Conservation (phyloP, 495 filamentous ascomycete genomes). For the Rostrohypoxylon terebratum region DNA sequence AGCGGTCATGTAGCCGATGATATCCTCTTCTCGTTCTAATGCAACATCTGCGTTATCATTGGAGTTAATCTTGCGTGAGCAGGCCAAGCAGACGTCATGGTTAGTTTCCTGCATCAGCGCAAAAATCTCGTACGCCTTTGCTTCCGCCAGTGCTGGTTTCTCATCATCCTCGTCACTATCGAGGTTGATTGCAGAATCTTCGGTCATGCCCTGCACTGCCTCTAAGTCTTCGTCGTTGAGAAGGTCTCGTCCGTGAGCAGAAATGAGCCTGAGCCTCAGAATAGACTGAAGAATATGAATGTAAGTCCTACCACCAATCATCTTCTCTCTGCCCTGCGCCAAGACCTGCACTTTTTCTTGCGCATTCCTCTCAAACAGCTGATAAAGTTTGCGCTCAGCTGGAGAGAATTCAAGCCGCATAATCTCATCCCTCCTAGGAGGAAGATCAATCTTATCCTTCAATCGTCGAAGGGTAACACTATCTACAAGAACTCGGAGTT, state of each 20-base stretch:
- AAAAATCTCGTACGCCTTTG: constrained; percentile 84
- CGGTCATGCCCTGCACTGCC: constrained; percentile 79
- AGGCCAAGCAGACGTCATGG: constrained; percentile 75
- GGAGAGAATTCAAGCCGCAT: constrained; percentile 68
- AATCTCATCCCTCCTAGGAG: constrained; percentile 76
- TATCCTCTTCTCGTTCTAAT: constrained; percentile 68
- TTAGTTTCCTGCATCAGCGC: constrained; percentile 82
- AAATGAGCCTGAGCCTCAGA: constrained; percentile 87
- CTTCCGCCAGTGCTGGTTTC: constrained; percentile 63
- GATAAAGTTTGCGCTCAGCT: constrained; percentile 66
- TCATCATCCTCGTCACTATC: constrained; percentile 75
- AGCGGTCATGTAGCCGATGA: constrained; percentile 80
- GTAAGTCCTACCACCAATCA: constrained; percentile 83
- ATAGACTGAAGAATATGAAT: constrained; percentile 92
- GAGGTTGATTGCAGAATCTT: constrained; percentile 85
- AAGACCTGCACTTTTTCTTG: constrained; percentile 65
- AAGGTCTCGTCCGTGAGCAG: constrained; percentile 90
- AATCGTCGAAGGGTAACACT: constrained; percentile 91
- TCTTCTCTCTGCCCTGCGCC: constrained; percentile 63
- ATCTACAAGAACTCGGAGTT: constrained; percentile 90
- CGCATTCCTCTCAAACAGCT: constrained; percentile 66
- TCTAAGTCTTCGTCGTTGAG: constrained; percentile 84
- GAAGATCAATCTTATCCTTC: constrained; percentile 90
- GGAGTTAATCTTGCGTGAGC: constrained; percentile 69
- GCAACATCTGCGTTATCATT: constrained; percentile 64